Percentiles rank a stretch among this genome's conserved stretches.
phyloP scores from a whole-genome alignment of 2,329 filamentous ascomycete species.

The Ilyonectria sp. region DNA sequence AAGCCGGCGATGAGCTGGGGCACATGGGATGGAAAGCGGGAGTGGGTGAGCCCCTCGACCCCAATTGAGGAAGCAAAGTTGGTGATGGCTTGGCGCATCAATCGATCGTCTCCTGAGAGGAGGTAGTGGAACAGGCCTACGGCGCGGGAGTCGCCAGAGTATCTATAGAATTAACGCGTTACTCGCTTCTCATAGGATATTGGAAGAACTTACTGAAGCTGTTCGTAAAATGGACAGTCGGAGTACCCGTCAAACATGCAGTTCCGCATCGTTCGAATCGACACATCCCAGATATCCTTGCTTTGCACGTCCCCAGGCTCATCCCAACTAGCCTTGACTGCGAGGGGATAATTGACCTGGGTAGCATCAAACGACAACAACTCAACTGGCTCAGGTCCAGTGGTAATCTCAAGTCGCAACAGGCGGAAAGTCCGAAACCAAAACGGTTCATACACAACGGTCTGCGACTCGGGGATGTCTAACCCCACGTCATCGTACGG shows the following conservation, averaged over 20 bases:
- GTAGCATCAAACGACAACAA: conserved; percentile 21
- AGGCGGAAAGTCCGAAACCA: conserved; percentile 41
- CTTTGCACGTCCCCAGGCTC: conserved; percentile 18
- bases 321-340: conserved; percentile 26
- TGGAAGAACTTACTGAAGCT: conserved; percentile 48
- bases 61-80: conserved; percentile 45
- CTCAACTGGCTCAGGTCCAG: conserved; percentile 17
- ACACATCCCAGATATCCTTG: conserved; percentile 43
- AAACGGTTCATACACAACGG: conserved; percentile 33
- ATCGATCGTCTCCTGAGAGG: conserved; percentile 50
- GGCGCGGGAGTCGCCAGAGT: conserved; percentile 35
- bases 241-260: conserved; percentile 52
- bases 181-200: conserved; percentile 22
- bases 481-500: conserved; percentile 28
- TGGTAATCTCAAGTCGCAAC: conserved; percentile 26
- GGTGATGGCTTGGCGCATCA: conserved; percentile 51
- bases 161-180: background rate
- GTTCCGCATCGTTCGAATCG: conserved; percentile 42
- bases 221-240: conserved; percentile 55
- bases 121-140: conserved; percentile 51
- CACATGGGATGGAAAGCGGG: conserved; percentile 54
- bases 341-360: conserved; percentile 32
- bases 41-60: conserved; percentile 52
- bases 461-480: conserved; percentile 5
- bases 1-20: conserved; percentile 56